Conservation (phyloP, 371 early-diverging fungal genomes). For the Rhizopus delemar region DNA sequence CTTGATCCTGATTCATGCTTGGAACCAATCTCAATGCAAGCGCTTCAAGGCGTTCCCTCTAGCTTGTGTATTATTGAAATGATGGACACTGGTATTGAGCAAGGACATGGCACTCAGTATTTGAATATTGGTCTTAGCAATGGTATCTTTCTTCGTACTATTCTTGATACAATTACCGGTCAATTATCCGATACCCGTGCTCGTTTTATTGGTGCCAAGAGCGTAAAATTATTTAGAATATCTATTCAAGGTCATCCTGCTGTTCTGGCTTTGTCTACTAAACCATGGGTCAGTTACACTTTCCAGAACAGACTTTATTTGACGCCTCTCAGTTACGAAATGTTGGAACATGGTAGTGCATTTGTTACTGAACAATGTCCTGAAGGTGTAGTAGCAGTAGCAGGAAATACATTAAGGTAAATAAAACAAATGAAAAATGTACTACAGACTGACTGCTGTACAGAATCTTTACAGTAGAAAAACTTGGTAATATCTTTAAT, state of each 20-base stretch:
- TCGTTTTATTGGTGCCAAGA: conserved; percentile 85
- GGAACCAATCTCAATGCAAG: conserved; percentile 83
- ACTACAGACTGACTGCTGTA: not conserved
- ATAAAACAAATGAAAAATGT: not conserved
- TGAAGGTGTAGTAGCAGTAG: conserved; percentile 88
- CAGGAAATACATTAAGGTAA: conserved; percentile 76
- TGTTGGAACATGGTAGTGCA: conserved; percentile 80
- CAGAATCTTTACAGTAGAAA: conserved; percentile 86
- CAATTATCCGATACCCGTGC: conserved; percentile 84
- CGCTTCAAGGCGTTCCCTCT: conserved; percentile 55
- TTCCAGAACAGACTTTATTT: conserved; percentile 66
- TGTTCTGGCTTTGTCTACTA: conserved; percentile 81
- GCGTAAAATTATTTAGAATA: conserved; percentile 78
- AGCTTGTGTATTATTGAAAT: conserved; percentile 75
- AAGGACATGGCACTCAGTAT: conserved; percentile 70
- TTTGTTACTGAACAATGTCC: conserved; percentile 89
- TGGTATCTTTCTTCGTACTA: conserved; percentile 87
- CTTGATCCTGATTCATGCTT: conserved; percentile 81
- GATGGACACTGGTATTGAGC: conserved; percentile 66
- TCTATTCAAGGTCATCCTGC: conserved; percentile 68
- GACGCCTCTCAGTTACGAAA: conserved; percentile 70
- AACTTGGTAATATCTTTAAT: conserved; percentile 81
- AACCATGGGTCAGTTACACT: conserved; percentile 91
- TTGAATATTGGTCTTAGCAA: conserved; percentile 89
- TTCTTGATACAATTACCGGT: conserved; percentile 83